A percentile compares a stretch with the other conserved stretches of the same genome.
phyloP scores from a whole-genome alignment of 2,329 filamentous ascomycete genomes.

The Fusarium nisikadoi region DNA sequence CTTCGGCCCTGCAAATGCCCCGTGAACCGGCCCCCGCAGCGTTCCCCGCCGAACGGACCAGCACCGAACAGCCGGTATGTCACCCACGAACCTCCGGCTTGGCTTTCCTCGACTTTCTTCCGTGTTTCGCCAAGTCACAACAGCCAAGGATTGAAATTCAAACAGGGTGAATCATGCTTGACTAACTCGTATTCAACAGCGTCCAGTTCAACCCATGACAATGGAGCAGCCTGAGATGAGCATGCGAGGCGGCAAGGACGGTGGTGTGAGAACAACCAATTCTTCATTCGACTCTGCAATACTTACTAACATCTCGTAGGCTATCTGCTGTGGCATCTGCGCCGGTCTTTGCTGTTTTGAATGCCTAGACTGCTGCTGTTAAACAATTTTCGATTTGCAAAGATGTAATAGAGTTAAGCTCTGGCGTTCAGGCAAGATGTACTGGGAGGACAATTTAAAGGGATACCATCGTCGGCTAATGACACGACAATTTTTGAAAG shows the following conservation, averaged over 20 bases:
- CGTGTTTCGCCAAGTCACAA: neutral
- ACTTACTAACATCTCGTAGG: constrained; percentile 42
- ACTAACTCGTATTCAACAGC: constrained; percentile 36
- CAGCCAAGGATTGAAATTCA: neutral
- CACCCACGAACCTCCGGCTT: constrained; percentile 4
- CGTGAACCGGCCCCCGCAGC: constrained; percentile 48
- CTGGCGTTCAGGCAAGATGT: constrained; percentile 41
- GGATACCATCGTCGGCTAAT: constrained; percentile 7
- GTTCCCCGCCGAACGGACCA: constrained; percentile 41
- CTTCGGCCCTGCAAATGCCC: constrained; percentile 45
- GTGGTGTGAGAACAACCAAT: constrained; percentile 46
- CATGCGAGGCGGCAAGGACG: constrained; percentile 52
- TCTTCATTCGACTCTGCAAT: neutral
- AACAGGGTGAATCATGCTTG: neutral
- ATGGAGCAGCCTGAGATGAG: constrained; percentile 41
- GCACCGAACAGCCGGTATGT: constrained; percentile 51
- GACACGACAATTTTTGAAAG: constrained; percentile 10
- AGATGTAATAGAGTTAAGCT: neutral
- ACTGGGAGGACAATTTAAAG: neutral
- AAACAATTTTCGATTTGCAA: constrained; percentile 27
- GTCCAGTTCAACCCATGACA: constrained; percentile 50
- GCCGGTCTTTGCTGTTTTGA: constrained; percentile 55
- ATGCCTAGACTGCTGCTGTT: constrained; percentile 48
- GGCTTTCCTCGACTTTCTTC: neutral
- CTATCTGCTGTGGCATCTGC: constrained; percentile 54